Conservation (phyloP, 257 asterid species). For the Capsicum chinense region DNA sequence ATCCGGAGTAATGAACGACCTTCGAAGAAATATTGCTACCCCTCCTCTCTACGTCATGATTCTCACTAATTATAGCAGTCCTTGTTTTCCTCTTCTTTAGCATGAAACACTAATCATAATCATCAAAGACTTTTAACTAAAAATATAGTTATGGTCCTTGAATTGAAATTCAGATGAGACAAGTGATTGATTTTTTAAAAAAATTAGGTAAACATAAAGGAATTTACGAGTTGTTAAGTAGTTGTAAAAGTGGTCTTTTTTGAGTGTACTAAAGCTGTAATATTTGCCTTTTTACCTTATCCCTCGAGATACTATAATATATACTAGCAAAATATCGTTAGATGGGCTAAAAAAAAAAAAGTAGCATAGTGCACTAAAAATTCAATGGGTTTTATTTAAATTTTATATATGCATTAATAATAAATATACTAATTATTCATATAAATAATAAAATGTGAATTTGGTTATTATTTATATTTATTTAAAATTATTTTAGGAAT, state of each 20-base stretch:
- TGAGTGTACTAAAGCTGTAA: background rate
- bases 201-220: background rate
- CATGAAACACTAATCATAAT: slow-evolving; percentile 33
- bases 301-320: background rate
- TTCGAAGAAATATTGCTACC: slow-evolving; percentile 28
- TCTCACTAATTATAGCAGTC: background rate
- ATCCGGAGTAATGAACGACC: no score
- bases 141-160: slow-evolving; percentile 5
- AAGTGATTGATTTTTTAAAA: slow-evolving; percentile 22
- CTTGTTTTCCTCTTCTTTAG: background rate
- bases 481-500: background rate
- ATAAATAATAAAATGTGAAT: background rate
- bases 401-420: background rate
- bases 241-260: background rate
- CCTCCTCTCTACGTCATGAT: slow-evolving; percentile 17
- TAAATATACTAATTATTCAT: background rate
- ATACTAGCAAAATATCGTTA: background rate
- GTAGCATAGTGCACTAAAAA: background rate
- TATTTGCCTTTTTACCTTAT: background rate
- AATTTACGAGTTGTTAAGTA: background rate
- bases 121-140: slow-evolving; percentile 5
- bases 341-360: no score
- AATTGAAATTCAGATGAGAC: slow-evolving; percentile 22
- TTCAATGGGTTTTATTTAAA: background rate
- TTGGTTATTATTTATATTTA: background rate